phyloP scores from a whole-genome alignment of 75 land plant genomes.

The Picea glauca region DNA sequence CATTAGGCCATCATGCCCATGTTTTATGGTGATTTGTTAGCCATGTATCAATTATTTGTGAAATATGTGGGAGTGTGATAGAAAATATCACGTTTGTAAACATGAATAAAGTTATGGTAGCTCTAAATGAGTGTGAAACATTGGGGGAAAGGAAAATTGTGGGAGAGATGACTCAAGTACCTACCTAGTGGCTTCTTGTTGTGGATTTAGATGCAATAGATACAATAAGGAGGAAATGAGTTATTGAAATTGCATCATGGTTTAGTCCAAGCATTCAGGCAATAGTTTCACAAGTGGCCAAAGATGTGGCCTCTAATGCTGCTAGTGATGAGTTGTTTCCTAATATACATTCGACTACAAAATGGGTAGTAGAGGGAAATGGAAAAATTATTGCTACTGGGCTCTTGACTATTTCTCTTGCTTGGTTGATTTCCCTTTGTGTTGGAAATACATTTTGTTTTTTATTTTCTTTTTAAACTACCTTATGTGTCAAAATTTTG shows the following conservation, averaged over 20 bases:
- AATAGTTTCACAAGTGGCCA: slow-evolving; percentile 27
- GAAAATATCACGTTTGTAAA: slow-evolving; percentile 42
- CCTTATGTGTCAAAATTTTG: too few relatives aligned
- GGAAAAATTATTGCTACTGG: slow-evolving; percentile 74
- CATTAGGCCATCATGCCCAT: slow-evolving; percentile 68
- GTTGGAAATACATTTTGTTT: slow-evolving; percentile 58
- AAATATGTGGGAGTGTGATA: slow-evolving; percentile 59
- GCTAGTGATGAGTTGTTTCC: slow-evolving; percentile 20
- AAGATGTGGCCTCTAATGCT: slow-evolving; percentile 24
- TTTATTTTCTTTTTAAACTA: not conserved
- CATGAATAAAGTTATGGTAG: slow-evolving; percentile 49
- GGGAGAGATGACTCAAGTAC: slow-evolving; percentile 37
- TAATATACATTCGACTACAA: slow-evolving; percentile 37
- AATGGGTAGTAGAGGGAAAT: slow-evolving; percentile 63
- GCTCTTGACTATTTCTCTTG: slow-evolving; percentile 55
- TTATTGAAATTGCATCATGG: slow-evolving; percentile 67
- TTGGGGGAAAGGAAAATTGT: slow-evolving; percentile 44
- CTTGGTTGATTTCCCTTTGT: slow-evolving; percentile 75
- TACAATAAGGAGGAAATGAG: slow-evolving; percentile 57
- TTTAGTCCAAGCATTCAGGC: slow-evolving; percentile 36
- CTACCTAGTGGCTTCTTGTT: slow-evolving; percentile 16
- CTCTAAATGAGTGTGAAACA: slow-evolving; percentile 57
- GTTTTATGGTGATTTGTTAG: slow-evolving; percentile 68
- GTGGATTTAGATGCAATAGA: slow-evolving; percentile 69
- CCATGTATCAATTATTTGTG: slow-evolving; percentile 72